Evolutionary conservation across 345 rosid species (phyloP).

Genomic region (Boechera stricta): DNA sequence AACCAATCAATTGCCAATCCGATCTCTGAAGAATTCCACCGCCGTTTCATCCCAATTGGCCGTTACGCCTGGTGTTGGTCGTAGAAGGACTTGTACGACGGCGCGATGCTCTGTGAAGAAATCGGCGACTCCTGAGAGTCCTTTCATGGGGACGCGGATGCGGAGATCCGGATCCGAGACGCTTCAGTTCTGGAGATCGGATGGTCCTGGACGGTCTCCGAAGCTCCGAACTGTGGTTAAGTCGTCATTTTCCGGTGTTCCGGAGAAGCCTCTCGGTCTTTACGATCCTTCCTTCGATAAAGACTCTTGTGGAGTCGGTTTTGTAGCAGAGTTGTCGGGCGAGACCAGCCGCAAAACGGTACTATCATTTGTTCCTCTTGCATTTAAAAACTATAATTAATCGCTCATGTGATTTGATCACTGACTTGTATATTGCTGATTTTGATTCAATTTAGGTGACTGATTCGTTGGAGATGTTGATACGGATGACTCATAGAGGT

Average conservation of each 20-base stretch:
- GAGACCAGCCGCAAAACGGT: conserved; percentile 91
- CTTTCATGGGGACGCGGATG: conserved; percentile 58
- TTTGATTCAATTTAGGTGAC: conserved; percentile 55
- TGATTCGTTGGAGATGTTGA: conserved; percentile 96
- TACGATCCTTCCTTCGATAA: conserved; percentile 93
- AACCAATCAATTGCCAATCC: conserved; percentile 36
- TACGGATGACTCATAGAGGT: conserved; percentile 95
- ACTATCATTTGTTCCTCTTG: background rate
- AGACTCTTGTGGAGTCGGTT: conserved; percentile 99
- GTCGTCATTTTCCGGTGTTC: conserved; percentile 79
- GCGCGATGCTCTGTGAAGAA: conserved; percentile 50
- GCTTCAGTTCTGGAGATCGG: conserved; percentile 72
- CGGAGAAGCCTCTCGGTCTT: conserved; percentile 95
- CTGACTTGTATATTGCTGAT: background rate
- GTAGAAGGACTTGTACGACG: conserved; percentile 33
- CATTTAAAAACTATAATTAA: background rate
- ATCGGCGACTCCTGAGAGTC: conserved; percentile 49
- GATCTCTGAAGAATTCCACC: conserved; percentile 43
- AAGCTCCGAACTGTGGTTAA: conserved; percentile 72
- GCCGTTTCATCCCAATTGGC: conserved; percentile 48
- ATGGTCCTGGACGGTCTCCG: conserved; percentile 76
- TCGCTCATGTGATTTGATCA: conserved; percentile 2
- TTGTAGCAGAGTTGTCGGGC: conserved; percentile 93
- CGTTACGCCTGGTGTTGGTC: conserved; percentile 41
- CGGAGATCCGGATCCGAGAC: conserved; percentile 60